A percentile compares a stretch with the other conserved stretches of the same genome.
Conservation (phyloP, 179 eudicot genomes). For the Spinacia oleracea region DNA sequence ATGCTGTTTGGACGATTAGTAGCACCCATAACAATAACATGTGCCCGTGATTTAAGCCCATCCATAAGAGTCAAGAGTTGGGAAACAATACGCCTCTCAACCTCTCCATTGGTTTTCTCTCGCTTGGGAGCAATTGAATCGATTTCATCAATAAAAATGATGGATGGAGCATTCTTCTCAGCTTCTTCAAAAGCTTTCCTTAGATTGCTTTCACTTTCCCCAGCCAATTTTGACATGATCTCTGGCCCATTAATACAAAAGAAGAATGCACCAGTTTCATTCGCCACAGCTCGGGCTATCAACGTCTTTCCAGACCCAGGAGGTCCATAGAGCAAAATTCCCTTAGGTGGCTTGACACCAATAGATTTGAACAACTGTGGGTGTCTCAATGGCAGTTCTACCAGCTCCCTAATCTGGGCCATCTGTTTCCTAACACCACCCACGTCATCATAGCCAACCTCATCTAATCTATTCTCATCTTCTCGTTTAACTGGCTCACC, state of each 20-base stretch:
- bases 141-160: constrained; percentile 69
- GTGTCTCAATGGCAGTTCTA: constrained; percentile 70
- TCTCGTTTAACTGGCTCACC: constrained; percentile 67
- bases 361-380: constrained; percentile 67
- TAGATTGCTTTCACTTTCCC: constrained; percentile 70
- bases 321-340: constrained; percentile 68
- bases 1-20: constrained; percentile 73
- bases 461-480: constrained; percentile 60
- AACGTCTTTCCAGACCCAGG: constrained; percentile 72
- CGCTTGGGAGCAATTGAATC: constrained; percentile 77
- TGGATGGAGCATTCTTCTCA: constrained; percentile 67
- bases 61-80: constrained; percentile 74
- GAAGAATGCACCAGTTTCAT: constrained; percentile 74
- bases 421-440: constrained; percentile 75
- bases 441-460: constrained; percentile 70
- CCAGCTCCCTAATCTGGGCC: constrained; percentile 77
- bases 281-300: constrained; percentile 65
- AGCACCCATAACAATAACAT: constrained; percentile 77
- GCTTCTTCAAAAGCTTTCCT: constrained; percentile 77
- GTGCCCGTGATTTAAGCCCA: constrained; percentile 65
- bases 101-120: constrained; percentile 73
- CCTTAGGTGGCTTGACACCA: constrained; percentile 76
- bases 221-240: constrained; percentile 68
- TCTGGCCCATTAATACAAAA: constrained; percentile 66
- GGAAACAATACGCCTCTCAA: constrained; percentile 64